These are phyloP conservation scores for Hymenoscyphus infarciens DNA, from an alignment of 2,329 filamentous ascomycete species.

Conservation along the genomic window DNA sequence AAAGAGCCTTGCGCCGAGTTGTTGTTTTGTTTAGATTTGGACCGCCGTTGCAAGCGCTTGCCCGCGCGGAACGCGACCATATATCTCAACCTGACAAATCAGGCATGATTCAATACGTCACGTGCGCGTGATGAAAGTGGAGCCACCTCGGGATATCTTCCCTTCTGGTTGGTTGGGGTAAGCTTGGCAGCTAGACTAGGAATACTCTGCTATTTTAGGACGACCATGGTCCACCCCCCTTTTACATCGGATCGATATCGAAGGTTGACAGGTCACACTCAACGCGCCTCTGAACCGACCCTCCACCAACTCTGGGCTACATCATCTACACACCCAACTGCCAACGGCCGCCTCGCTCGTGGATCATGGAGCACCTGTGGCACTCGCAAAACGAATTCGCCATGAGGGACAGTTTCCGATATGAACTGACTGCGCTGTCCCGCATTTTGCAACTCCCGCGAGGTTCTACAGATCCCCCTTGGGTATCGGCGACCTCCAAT, in stretches of 20 bases:
- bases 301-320: neutral
- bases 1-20: neutral
- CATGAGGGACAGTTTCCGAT: constrained; percentile 22
- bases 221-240: neutral
- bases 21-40: neutral
- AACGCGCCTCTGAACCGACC: neutral
- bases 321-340: neutral
- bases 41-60: no score
- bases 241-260: neutral
- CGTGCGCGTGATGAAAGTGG: no score
- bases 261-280: constrained; percentile 1
- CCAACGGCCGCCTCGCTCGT: neutral
- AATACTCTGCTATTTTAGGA: neutral
- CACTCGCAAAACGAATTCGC: constrained; percentile 18
- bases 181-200: neutral
- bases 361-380: constrained; percentile 4
- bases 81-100: no score
- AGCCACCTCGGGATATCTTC: no score
- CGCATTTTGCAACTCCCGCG: constrained; percentile 21
- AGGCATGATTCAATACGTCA: no score
- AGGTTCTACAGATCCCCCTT: neutral
- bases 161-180: neutral
- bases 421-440: constrained; percentile 21
- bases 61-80: no score
- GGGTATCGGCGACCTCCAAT: constrained; percentile 17